Conservation (phyloP, 805 yeast species). For the Yamadazyma sp. region DNA sequence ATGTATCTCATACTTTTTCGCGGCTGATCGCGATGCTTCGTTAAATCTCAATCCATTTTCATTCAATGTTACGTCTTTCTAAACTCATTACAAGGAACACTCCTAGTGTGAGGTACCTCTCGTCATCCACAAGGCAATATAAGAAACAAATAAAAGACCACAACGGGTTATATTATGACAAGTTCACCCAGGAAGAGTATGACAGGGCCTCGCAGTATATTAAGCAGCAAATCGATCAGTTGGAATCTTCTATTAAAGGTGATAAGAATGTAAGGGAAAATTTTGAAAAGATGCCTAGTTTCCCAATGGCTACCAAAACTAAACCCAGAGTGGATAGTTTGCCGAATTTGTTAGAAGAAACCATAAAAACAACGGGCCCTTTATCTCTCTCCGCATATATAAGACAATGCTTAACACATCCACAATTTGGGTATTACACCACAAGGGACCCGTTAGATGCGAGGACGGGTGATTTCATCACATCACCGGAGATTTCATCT, state of each 20-base stretch:
- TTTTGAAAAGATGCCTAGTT: slow-evolving; percentile 34
- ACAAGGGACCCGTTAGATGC: slow-evolving; percentile 69
- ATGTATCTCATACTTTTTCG: slow-evolving; percentile 1
- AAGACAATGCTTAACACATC: slow-evolving; percentile 80
- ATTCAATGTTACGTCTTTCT: too few species aligned
- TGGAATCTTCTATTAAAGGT: slow-evolving; percentile 41
- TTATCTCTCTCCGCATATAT: slow-evolving; percentile 69
- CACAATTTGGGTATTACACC: slow-evolving; percentile 76
- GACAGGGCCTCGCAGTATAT: slow-evolving; percentile 37
- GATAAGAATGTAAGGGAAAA: slow-evolving; percentile 35
- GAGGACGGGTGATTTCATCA: slow-evolving; percentile 69
- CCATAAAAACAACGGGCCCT: slow-evolving; percentile 73
- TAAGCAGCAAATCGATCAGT: slow-evolving; percentile 28
- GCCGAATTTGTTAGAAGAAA: slow-evolving; percentile 43
- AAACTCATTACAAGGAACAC: too few species aligned
- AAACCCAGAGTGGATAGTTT: slow-evolving; percentile 24
- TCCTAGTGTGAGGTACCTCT: slow-evolving; percentile 4
- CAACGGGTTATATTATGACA: slow-evolving; percentile 32
- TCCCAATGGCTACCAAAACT: slow-evolving; percentile 26
- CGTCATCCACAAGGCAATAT: slow-evolving; percentile 2
- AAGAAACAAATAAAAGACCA: slow-evolving; percentile 15
- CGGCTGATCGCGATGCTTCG: slow-evolving; percentile 1
- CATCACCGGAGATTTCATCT: slow-evolving; percentile 85
- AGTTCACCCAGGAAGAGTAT: slow-evolving; percentile 39
- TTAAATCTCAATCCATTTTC: too few species aligned